These are phyloP conservation scores for Pseudonectria buxi DNA, from an alignment of 2,329 filamentous ascomycete genomes.

Conservation along the genomic window DNA sequence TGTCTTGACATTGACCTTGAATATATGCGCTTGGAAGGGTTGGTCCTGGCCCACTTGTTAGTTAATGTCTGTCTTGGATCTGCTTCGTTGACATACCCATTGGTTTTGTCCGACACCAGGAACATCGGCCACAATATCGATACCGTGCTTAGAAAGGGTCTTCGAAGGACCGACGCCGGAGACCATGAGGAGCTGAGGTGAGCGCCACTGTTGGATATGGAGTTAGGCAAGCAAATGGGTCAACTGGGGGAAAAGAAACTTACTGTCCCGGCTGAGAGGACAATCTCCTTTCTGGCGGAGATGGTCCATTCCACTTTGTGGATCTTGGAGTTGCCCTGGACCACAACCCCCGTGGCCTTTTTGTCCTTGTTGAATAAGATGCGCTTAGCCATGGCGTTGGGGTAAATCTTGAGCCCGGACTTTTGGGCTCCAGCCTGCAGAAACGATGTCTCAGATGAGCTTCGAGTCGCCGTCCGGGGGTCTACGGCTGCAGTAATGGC, in stretches of 20 bases:
- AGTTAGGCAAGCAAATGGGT: too few species aligned
- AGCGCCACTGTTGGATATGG: constrained; percentile 11
- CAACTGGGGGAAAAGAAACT: too few species aligned
- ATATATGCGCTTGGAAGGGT: too few species aligned
- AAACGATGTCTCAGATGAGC: constrained; percentile 21
- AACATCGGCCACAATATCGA: constrained; percentile 8
- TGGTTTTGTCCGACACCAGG: constrained; percentile 15
- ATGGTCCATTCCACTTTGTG: too few species aligned
- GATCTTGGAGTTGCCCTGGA: too few species aligned
- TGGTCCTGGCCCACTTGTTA: too few species aligned
- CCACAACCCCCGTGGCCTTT: constrained; percentile 34
- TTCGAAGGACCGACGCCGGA: constrained; percentile 14
- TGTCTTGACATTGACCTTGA: too few species aligned
- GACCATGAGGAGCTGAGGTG: constrained; percentile 15
- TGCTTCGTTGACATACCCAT: too few species aligned
- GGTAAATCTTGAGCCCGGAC: constrained; percentile 33
- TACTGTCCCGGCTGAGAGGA: too few species aligned
- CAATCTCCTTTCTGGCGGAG: too few species aligned
- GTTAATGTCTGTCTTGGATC: too few species aligned
- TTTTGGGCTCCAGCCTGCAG: constrained; percentile 18
- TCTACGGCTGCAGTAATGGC: constrained; percentile 16
- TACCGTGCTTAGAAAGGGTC: constrained; percentile 6
- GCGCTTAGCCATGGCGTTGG: constrained; percentile 34
- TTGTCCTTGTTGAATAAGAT: constrained; percentile 36
- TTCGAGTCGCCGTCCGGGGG: constrained; percentile 16